Evolutionary conservation across 768 basidiomycete genomes (phyloP), one percentile per base, ranked within the genome.

Genomic region (Leccinellum rugosiceps): DNA sequence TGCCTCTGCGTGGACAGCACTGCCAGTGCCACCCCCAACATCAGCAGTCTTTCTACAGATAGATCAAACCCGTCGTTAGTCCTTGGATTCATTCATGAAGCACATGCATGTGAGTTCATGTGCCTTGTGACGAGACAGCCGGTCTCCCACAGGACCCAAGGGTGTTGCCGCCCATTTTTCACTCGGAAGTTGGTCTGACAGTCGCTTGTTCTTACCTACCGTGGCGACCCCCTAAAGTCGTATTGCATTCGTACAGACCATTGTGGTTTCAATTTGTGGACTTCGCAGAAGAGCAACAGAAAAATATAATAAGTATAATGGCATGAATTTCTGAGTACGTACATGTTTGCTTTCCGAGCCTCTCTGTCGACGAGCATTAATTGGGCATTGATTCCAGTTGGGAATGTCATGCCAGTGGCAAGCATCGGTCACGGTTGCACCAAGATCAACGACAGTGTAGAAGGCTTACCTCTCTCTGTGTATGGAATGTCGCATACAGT

Each of bases 361-460:
- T 30, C 4, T 32, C 15, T 2, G 17, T 48, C 9, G 32, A 23
- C 13, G 17, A 45, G 1, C 4, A 19, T 19, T 66, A 11, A 68
- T 3, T 17, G 1, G 6, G 21, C 14, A 28, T 14, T 11, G 75
- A 58, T 52, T 11, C 43, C 52, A 93, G 91, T 66, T 95, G 92
- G 92, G 93, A 95, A 72, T 94, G 88, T 66, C 94, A 93, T 2
- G 82, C n/a, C n/a, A n/a, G n/a, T n/a, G n/a, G 78, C 55, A 63
- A 72, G 4, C 72, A 77, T 3, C 6, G 52, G 92, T 92, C 34
- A 77, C 1, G 83, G 83, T 1, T 90, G 89, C 62, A 96, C 95
- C 69, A 69, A 69, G 0, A 78, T 86, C 58, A 72, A 69, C 19
- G 9, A 50, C 2, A 58, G 77, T 53, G 95, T 2, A 4, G 28